A percentile compares a stretch with the other conserved stretches of the same genome.
Evolutionary conservation across 2,329 filamentous ascomycete species (phyloP).

Genomic region (Zasmidium citrigriseum): DNA sequence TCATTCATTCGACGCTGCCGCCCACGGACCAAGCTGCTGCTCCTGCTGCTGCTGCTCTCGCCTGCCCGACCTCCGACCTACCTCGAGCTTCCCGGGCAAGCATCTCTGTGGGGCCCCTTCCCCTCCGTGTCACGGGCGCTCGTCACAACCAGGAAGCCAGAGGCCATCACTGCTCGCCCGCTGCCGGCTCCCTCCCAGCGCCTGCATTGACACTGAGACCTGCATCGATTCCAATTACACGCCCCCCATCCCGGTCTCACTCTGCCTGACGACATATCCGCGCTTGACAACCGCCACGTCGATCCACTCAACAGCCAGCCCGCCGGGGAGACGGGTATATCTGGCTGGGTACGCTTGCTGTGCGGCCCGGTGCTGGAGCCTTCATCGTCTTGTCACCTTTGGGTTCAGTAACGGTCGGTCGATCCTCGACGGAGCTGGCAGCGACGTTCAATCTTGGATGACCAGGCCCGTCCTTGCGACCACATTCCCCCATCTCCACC

Average conservation of each 20-base stretch:
- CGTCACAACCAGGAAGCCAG: constrained; percentile 1
- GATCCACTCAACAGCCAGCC: constrained; percentile 13
- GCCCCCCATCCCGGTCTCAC: constrained; percentile 12
- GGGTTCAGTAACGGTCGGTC: constrained; percentile 17
- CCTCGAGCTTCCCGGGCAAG: constrained; percentile 1
- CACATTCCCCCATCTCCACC: constrained; percentile 9
- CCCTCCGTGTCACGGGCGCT: constrained; percentile 14
- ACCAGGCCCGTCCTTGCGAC: constrained; percentile 18
- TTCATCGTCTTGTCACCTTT: constrained; percentile 8
- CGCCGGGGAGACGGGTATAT: constrained; percentile 22
- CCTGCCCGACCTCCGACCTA: neutral
- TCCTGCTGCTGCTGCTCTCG: too few species aligned
- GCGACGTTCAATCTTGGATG: constrained; percentile 23
- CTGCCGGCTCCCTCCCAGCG: constrained; percentile 16
- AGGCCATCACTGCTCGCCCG: constrained; percentile 6
- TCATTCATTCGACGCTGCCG: too few species aligned
- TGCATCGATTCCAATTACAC: constrained; percentile 16
- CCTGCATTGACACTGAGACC: constrained; percentile 24
- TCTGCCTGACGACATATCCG: constrained; percentile 18
- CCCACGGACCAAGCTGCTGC: too few species aligned
- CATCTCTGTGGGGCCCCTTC: constrained; percentile 18
- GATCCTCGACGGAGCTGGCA: constrained; percentile 13
- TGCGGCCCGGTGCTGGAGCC: constrained; percentile 15
- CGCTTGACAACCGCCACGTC: constrained; percentile 16
- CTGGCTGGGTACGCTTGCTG: constrained; percentile 19